Evolutionary conservation across 192 early-diverging fungal genomes (phyloP).

Genomic region (Backusella macrospora): DNA sequence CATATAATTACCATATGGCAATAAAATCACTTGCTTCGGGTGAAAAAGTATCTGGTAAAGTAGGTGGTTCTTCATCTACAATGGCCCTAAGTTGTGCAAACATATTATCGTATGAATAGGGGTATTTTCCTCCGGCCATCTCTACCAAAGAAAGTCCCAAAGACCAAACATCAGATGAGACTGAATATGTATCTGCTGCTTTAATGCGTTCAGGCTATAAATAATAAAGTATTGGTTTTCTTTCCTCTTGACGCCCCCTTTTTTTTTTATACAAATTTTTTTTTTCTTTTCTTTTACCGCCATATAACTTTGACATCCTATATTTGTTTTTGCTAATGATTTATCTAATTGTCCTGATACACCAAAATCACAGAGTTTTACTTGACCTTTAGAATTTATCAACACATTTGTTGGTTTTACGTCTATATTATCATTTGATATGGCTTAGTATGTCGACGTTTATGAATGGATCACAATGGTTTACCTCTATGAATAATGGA

Average conservation of each 20-base stretch:
- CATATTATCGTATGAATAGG: conserved; percentile 75
- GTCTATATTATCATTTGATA: conserved; percentile 50
- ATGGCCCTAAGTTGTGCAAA: conserved; percentile 90
- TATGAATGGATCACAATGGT: conserved; percentile 9
- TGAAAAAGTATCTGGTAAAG: conserved; percentile 72
- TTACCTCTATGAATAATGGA: conserved; percentile 85
- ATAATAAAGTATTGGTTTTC: background rate
- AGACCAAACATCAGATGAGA: conserved; percentile 93
- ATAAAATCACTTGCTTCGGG: conserved; percentile 79
- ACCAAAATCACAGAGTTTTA: conserved; percentile 97
- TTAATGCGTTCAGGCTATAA: conserved; percentile 86
- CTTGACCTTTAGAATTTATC: conserved; percentile 80
- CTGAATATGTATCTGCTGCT: conserved; percentile 69
- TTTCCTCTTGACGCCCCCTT: background rate
- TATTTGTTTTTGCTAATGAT: conserved; percentile 89
- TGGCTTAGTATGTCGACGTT: background rate
- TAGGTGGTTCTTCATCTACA: conserved; percentile 75
- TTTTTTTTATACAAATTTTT: background rate
- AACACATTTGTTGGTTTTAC: conserved; percentile 96
- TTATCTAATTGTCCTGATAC: conserved; percentile 89
- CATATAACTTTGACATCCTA: conserved; percentile 95
- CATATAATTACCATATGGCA: conserved; percentile 58
- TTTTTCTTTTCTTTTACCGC: conserved; percentile 54
- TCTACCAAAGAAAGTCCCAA: conserved; percentile 88
- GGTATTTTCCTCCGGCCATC: conserved; percentile 77